Evolutionary conservation across 1,284 basidiomycete genomes (phyloP).

Genomic region (Fistulinella cinereoalba): DNA sequence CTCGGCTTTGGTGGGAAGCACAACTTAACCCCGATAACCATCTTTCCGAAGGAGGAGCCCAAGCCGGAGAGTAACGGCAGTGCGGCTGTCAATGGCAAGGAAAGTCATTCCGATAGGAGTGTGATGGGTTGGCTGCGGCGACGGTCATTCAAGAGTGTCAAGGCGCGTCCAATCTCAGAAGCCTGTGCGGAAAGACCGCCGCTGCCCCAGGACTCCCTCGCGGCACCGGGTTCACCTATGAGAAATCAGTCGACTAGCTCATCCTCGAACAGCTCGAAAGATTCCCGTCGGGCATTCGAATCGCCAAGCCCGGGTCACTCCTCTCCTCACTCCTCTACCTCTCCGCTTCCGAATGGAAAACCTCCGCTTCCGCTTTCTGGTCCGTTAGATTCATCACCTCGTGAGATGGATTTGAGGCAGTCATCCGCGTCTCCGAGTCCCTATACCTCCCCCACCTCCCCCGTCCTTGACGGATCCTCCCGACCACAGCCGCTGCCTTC

Average conservation of each 20-base stretch:
- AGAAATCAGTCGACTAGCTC: constrained; percentile 26
- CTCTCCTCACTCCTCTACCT: constrained; percentile 8
- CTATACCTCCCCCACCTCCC: constrained; percentile 14
- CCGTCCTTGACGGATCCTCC: constrained; percentile 12
- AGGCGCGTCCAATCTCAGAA: constrained; percentile 25
- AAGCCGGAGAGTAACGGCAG: constrained; percentile 3
- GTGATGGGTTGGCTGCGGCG: constrained; percentile 57
- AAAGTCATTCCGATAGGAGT: constrained; percentile 43
- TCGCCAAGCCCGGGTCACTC: constrained; percentile 12
- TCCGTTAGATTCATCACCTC: background rate
- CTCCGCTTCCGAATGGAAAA: constrained; percentile 12
- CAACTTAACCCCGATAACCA: constrained; percentile 6
- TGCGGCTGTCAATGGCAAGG: constrained; percentile 35
- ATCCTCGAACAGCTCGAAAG: constrained; percentile 25
- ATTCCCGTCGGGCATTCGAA: constrained; percentile 24
- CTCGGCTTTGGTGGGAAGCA: constrained; percentile 2
- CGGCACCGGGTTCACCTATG: constrained; percentile 19
- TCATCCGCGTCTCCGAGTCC: constrained; percentile 28
- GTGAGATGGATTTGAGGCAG: constrained; percentile 24
- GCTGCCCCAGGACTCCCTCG: constrained; percentile 11
- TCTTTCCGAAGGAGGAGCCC: constrained; percentile 19
- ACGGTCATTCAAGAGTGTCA: constrained; percentile 39
- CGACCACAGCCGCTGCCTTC: constrained; percentile 20
- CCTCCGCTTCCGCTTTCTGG: constrained; percentile 15
- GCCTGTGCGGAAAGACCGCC: constrained; percentile 11